phyloP scores from a whole-genome alignment of 805 yeast species.

The Ogataea kodamae region DNA sequence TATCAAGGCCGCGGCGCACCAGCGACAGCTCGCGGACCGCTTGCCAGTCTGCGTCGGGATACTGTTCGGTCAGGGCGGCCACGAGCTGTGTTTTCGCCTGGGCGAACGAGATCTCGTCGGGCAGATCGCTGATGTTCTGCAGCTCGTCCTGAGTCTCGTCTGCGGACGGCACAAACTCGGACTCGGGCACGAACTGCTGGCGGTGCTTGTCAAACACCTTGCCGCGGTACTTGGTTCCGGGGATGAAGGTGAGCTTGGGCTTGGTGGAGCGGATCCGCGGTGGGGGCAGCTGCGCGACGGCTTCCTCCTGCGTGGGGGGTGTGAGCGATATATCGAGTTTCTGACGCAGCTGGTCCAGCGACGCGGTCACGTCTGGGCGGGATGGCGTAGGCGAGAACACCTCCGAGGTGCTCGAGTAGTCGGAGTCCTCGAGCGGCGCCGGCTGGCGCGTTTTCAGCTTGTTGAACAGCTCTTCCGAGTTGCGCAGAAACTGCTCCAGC shows the following conservation, averaged over 20 bases:
- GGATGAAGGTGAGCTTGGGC: constrained; percentile 30
- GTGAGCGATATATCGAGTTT: constrained; percentile 16
- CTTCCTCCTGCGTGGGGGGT: too few species aligned
- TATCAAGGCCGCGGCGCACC: constrained; percentile 34
- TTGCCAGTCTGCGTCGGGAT: constrained; percentile 44
- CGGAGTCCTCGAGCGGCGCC: constrained; percentile 12
- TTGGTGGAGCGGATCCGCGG: constrained; percentile 19
- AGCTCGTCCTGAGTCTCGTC: constrained; percentile 18
- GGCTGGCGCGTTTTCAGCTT: constrained; percentile 23
- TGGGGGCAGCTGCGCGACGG: constrained; percentile 17
- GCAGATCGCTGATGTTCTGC: constrained; percentile 23
- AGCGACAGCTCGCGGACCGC: constrained; percentile 37
- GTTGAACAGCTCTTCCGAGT: constrained; percentile 27
- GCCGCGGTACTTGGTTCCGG: constrained; percentile 31
- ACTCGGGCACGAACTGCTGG: constrained; percentile 23
- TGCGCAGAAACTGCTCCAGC: constrained; percentile 20
- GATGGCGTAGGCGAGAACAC: constrained; percentile 17
- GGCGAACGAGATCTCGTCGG: constrained; percentile 43
- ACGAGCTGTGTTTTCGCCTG: constrained; percentile 43
- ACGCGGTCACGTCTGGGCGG: constrained; percentile 20
- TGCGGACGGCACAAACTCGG: constrained; percentile 16
- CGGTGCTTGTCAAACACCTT: constrained; percentile 29
- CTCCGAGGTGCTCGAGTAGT: constrained; percentile 13
- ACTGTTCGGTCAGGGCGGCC: constrained; percentile 41
- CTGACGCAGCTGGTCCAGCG: constrained; percentile 19